Evolutionary conservation across 768 basidiomycete genomes (phyloP).

Genomic region (Antrodiella citrinella): DNA sequence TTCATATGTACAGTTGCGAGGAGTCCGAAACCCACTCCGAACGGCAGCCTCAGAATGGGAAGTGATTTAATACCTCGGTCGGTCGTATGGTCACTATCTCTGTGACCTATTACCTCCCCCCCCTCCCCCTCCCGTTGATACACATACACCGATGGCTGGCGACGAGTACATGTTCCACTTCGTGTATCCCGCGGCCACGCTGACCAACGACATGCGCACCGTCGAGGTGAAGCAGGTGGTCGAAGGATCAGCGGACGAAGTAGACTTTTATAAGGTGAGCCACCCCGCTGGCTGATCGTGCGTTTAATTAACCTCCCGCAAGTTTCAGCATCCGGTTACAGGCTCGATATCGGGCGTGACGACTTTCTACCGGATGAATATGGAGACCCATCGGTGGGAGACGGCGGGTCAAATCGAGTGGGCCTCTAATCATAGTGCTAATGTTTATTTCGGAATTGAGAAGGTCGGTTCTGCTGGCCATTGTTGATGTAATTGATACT

Average conservation of each 20-base stretch:
- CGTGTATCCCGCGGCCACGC: constrained; percentile 21
- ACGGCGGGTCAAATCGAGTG: neutral
- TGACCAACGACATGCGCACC: constrained; percentile 32
- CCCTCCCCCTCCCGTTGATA: neutral
- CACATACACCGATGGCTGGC: constrained; percentile 19
- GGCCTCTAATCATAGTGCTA: constrained; percentile 29
- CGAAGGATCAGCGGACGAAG: constrained; percentile 18
- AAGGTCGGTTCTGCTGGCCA: neutral
- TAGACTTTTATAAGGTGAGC: constrained; percentile 38
- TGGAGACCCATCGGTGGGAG: neutral
- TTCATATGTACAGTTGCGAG: neutral
- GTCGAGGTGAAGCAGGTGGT: constrained; percentile 31
- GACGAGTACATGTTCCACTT: constrained; percentile 33
- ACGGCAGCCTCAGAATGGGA: neutral
- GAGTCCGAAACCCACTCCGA: neutral
- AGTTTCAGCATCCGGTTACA: constrained; percentile 13
- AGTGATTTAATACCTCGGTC: neutral
- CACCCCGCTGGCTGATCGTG: neutral
- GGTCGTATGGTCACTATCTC: neutral
- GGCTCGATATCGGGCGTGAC: neutral
- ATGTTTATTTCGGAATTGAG: constrained; percentile 26
- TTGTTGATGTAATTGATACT: neutral
- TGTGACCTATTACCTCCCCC: neutral
- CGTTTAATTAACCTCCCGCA: neutral
- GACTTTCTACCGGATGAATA: neutral